A percentile compares a stretch with the other conserved stretches of the same genome.
Conservation (phyloP, 768 basidiomycete species). For the Trametes villosa region DNA sequence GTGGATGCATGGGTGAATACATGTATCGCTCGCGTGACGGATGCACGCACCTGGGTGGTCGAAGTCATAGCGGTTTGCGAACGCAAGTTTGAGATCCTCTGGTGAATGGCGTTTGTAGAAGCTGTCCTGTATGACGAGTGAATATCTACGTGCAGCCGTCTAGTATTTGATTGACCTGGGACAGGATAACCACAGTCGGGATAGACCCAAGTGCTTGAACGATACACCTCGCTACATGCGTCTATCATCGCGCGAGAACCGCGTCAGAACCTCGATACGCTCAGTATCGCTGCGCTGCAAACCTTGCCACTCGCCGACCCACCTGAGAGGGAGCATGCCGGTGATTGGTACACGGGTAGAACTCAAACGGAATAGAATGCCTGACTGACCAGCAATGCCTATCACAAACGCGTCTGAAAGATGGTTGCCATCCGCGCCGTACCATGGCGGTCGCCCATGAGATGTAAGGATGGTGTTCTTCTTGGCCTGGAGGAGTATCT, state of each 20-base stretch:
- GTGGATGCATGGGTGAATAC: neutral
- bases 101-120: slow-evolving; percentile 86
- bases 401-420: slow-evolving; percentile 82
- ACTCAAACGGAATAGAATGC: neutral
- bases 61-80: slow-evolving; percentile 79
- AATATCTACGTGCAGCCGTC: neutral
- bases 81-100: slow-evolving; percentile 84
- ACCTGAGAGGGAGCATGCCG: slow-evolving; percentile 45
- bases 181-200: slow-evolving; percentile 88
- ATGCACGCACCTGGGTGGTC: slow-evolving; percentile 67
- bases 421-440: slow-evolving; percentile 68
- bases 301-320: slow-evolving; percentile 91
- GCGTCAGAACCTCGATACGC: too few relatives aligned
- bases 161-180: slow-evolving; percentile 57
- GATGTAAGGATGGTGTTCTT: slow-evolving; percentile 82
- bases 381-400: slow-evolving; percentile 75
- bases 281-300: too few relatives aligned
- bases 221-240: slow-evolving; percentile 84
- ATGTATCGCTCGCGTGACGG: neutral
- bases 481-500: slow-evolving; percentile 39
- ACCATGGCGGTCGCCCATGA: slow-evolving; percentile 89
- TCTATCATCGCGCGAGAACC: slow-evolving; percentile 48
- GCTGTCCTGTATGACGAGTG: slow-evolving; percentile 64
- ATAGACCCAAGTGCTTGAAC: slow-evolving; percentile 81
- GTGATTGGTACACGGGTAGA: neutral